A percentile compares a stretch with the other conserved stretches of the same genome.
Conservation (phyloP, 768 basidiomycete species). For the Tricholoma matsutake region DNA sequence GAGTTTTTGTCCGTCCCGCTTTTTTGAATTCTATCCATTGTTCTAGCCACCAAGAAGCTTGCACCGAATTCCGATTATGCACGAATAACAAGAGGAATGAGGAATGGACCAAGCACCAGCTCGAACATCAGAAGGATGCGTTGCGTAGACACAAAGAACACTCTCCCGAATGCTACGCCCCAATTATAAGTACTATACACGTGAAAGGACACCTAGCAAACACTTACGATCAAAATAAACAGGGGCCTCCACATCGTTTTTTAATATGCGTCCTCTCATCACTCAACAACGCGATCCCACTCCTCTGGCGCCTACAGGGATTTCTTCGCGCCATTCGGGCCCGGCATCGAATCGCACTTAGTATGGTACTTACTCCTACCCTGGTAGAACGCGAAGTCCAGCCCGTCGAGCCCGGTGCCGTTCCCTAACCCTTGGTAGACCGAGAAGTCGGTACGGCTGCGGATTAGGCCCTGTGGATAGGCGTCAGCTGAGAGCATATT, state of each 20-base stretch:
- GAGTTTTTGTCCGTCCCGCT: neutral
- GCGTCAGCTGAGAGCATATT: slow-evolving; percentile 69
- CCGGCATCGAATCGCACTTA: slow-evolving; percentile 62
- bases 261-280: slow-evolving; percentile 36
- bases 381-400: slow-evolving; percentile 79
- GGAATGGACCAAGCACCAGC: neutral
- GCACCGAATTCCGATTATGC: neutral
- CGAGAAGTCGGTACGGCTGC: slow-evolving; percentile 71
- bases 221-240: slow-evolving; percentile 1
- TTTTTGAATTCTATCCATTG: neutral
- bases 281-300: slow-evolving; percentile 53
- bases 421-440: slow-evolving; percentile 67
- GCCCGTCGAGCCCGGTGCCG: slow-evolving; percentile 47
- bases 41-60: neutral
- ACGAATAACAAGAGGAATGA: neutral
- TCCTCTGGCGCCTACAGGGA: slow-evolving; percentile 61
- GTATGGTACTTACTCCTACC: slow-evolving; percentile 78
- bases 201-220: neutral
- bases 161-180: slow-evolving; percentile 48
- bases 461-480: slow-evolving; percentile 60
- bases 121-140: neutral
- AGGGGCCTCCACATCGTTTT: neutral
- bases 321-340: slow-evolving; percentile 44
- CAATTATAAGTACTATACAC: neutral
- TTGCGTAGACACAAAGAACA: neutral